Percentiles rank a stretch among this genome's conserved stretches.
These are phyloP conservation scores for Syzygium aqueum DNA, from an alignment of 345 rosid species.

Conservation along the genomic window DNA sequence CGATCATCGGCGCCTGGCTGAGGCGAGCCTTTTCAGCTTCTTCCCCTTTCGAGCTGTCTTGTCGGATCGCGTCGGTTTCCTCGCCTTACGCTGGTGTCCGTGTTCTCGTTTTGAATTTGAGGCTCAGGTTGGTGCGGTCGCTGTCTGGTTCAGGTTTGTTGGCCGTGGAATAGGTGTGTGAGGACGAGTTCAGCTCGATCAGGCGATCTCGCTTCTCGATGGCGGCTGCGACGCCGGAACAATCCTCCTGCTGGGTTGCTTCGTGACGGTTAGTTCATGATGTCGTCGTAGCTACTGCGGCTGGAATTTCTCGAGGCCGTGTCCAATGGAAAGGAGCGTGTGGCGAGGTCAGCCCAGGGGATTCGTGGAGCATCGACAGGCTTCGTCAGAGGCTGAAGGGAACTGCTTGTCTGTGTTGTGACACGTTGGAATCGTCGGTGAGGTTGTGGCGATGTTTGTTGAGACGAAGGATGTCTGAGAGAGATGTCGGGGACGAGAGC, in stretches of 20 bases:
- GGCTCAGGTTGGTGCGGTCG: background rate
- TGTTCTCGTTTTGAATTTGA: background rate
- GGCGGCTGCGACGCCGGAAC: background rate
- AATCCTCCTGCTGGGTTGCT: background rate
- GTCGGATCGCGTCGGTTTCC: background rate
- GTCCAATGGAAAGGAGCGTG: background rate
- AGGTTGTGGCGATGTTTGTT: background rate
- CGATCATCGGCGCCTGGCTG: background rate
- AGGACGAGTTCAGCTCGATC: background rate
- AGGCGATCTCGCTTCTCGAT: background rate
- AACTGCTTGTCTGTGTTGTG: background rate
- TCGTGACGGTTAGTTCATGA: background rate
- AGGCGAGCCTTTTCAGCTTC: background rate
- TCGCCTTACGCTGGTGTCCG: too few species aligned
- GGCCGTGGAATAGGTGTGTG: background rate
- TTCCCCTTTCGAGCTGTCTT: background rate
- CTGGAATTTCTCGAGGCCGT: background rate
- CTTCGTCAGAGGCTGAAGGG: background rate
- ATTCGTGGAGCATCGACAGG: background rate
- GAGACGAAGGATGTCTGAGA: background rate
- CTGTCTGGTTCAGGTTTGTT: background rate
- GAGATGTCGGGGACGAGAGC: background rate
- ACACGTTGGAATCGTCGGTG: background rate
- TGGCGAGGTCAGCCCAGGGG: background rate
- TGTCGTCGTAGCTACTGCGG: too few species aligned